Conservation (phyloP, 345 rosid genomes). For the Bruguiera parviflora region DNA sequence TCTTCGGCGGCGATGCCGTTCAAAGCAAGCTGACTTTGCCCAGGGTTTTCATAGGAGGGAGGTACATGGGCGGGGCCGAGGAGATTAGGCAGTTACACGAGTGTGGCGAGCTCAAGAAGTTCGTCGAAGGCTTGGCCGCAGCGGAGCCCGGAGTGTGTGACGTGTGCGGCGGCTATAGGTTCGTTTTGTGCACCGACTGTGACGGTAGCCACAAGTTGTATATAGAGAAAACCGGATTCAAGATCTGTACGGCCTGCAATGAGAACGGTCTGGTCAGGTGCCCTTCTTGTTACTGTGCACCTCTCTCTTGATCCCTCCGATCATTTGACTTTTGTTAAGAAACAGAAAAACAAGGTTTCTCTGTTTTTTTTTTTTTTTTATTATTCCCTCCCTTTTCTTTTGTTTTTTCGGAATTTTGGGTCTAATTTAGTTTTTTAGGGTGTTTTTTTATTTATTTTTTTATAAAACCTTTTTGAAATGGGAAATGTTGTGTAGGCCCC, state of each 20-base stretch:
- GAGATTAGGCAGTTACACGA: slow-evolving; percentile 75
- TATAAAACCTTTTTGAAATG: too few relatives aligned
- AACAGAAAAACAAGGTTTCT: not conserved
- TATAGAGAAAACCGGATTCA: slow-evolving; percentile 58
- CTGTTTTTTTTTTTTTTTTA: not conserved
- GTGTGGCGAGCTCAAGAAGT: slow-evolving; percentile 80
- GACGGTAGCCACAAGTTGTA: slow-evolving; percentile 82
- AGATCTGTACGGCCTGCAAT: slow-evolving; percentile 61
- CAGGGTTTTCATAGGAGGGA: slow-evolving; percentile 73
- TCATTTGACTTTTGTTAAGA: not conserved
- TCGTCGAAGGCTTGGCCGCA: slow-evolving; percentile 54
- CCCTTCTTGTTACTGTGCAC: slow-evolving; percentile 52
- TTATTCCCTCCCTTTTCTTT: not conserved
- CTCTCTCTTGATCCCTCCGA: not conserved
- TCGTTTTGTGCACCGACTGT: slow-evolving; percentile 59
- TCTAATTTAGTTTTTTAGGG: too few relatives aligned
- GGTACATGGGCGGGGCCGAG: slow-evolving; percentile 83
- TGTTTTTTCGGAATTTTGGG: not conserved
- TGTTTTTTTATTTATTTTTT: too few relatives aligned
- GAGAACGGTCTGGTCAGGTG: slow-evolving; percentile 93
- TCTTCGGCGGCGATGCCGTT: slow-evolving; percentile 25
- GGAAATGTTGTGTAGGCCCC: too few relatives aligned
- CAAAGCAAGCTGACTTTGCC: slow-evolving; percentile 48
- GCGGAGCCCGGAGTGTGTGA: slow-evolving; percentile 50
- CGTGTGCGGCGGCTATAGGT: slow-evolving; percentile 63